phyloP scores from a whole-genome alignment of 495 filamentous ascomycete species.

The Antarctomyces pellizariae region DNA sequence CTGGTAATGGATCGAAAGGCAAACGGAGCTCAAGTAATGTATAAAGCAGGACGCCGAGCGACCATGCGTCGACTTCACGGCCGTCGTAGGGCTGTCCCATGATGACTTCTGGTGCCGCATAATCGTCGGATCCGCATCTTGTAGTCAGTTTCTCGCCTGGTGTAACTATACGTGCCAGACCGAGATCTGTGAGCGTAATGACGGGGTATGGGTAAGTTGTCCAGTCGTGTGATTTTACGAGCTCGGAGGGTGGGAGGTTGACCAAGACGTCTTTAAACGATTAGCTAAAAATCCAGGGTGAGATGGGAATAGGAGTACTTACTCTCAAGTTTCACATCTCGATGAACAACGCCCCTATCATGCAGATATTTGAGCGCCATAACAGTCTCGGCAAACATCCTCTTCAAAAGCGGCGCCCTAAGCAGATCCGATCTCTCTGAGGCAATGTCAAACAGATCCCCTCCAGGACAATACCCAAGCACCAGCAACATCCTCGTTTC shows the following conservation, averaged over 20 bases:
- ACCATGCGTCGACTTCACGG: slow-evolving; percentile 82
- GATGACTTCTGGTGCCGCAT: slow-evolving; percentile 87
- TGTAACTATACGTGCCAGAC: slow-evolving; percentile 64
- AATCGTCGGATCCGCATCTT: slow-evolving; percentile 87
- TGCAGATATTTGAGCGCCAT: slow-evolving; percentile 73
- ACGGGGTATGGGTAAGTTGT: slow-evolving; percentile 53
- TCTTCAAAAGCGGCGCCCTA: slow-evolving; percentile 42
- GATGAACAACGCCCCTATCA: slow-evolving; percentile 64
- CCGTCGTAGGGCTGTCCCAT: slow-evolving; percentile 92
- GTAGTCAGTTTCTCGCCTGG: slow-evolving; percentile 64
- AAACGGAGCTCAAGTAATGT: slow-evolving; percentile 78
- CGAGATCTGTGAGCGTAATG: slow-evolving; percentile 75
- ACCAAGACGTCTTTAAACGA: slow-evolving; percentile 55
- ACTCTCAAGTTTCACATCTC: slow-evolving; percentile 98
- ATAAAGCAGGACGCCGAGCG: slow-evolving; percentile 78
- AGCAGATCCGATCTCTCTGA: slow-evolving; percentile 39
- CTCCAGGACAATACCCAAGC: slow-evolving; percentile 77
- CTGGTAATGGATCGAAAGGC: slow-evolving; percentile 72
- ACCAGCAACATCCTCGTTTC: slow-evolving; percentile 61
- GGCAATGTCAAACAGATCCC: slow-evolving; percentile 85
- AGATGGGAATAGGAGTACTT: slow-evolving; percentile 16
- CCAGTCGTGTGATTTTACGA: slow-evolving; percentile 30
- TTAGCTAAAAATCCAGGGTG: slow-evolving; percentile 12
- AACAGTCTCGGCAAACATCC: slow-evolving; percentile 79
- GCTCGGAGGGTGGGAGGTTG: slow-evolving; percentile 39